Percentiles rank a stretch among this genome's conserved stretches.
Evolutionary conservation across 2,329 filamentous ascomycete genomes (phyloP).

Genomic region (Tolypocladium cylindrosporum): DNA sequence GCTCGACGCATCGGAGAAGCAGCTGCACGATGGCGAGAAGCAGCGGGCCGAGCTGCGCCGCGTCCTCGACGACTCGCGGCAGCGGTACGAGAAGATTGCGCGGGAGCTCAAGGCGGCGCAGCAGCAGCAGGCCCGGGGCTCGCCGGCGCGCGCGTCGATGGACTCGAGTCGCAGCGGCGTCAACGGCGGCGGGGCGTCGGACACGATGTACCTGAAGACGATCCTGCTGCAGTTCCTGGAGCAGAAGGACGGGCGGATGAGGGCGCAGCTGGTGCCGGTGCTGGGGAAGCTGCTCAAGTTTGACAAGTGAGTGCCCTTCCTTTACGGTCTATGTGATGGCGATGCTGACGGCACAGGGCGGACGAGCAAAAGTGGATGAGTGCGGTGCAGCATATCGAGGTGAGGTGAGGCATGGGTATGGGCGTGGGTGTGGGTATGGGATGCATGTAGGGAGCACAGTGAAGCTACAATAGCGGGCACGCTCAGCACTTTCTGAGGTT

Average conservation of each 20-base stretch:
- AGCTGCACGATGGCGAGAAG: conserved; percentile 73
- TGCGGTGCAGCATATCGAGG: conserved; percentile 50
- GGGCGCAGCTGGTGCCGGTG: conserved; percentile 68
- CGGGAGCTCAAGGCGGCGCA: conserved; percentile 51
- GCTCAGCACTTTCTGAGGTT: background rate
- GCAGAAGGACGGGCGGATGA: conserved; percentile 66
- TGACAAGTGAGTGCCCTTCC: conserved; percentile 49
- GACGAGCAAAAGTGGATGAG: conserved; percentile 84
- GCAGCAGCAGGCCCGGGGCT: conserved; percentile 22
- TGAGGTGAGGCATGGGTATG: conserved; percentile 13
- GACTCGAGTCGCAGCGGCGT: conserved; percentile 26
- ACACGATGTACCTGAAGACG: conserved; percentile 65
- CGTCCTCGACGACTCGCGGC: conserved; percentile 67
- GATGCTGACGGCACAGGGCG: conserved; percentile 22
- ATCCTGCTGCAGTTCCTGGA: conserved; percentile 74
- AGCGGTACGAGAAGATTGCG: conserved; percentile 68
- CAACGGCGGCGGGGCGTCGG: conserved; percentile 18
- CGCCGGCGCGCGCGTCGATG: conserved; percentile 32
- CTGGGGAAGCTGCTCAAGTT: conserved; percentile 67
- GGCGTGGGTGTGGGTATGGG: background rate
- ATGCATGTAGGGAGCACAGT: background rate
- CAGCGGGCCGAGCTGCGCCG: conserved; percentile 67
- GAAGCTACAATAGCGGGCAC: background rate
- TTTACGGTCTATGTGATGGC: background rate
- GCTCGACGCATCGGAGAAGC: conserved; percentile 78